Evolutionary conservation across 257 asterid genomes (phyloP).

Genomic region (Perilla frutescens): DNA sequence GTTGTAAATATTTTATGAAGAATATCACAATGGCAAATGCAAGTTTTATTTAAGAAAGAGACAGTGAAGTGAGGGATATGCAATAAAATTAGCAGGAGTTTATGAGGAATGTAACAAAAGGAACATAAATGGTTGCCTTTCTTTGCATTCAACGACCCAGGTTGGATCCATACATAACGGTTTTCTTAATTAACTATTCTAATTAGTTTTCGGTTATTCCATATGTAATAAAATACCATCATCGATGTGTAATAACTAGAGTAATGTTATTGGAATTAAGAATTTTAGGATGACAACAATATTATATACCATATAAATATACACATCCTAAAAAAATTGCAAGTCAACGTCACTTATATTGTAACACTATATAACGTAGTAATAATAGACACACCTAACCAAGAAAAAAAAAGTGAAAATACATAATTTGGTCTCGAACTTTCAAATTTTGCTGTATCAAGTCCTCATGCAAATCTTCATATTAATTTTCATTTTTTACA

Average conservation of each 20-base stretch:
- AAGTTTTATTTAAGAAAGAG: not conserved
- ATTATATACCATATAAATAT: no score
- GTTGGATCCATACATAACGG: slow-evolving; percentile 55
- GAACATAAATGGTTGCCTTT: slow-evolving; percentile 26
- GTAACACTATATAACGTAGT: no score
- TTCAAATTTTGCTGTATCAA: no score
- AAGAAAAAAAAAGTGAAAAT: no score
- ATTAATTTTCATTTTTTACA: no score
- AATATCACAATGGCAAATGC: not conserved
- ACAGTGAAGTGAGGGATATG: not conserved
- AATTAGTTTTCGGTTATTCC: not conserved
- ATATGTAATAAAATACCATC: not conserved
- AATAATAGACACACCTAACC: no score
- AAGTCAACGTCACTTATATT: no score
- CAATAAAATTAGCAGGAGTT: slow-evolving; percentile 13
- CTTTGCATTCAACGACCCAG: slow-evolving; percentile 33
- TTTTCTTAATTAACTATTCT: slow-evolving; percentile 28
- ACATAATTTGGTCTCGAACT: no score
- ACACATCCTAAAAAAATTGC: no score
- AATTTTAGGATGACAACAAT: no score
- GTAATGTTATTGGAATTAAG: not conserved
- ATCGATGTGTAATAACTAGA: not conserved
- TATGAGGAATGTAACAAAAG: not conserved
- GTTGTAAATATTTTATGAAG: not conserved
- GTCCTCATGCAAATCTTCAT: no score